phyloP scores from a whole-genome alignment of 331 rosid genomes.

The Acacia concinna region DNA sequence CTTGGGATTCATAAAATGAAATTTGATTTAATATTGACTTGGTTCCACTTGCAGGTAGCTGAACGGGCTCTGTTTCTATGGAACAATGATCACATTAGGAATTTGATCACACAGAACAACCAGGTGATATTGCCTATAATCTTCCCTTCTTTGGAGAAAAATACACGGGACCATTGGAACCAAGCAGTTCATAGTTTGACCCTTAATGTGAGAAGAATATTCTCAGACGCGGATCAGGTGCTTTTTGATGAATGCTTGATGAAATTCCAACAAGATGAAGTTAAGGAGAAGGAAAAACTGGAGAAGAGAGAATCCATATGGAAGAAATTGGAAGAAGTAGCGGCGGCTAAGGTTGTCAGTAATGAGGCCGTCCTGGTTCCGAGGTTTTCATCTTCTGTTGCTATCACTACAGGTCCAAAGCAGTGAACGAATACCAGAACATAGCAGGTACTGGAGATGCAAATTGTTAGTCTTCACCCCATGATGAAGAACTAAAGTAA shows the following conservation, averaged over 20 bases:
- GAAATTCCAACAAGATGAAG: background rate
- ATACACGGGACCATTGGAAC: background rate
- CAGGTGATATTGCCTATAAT: background rate
- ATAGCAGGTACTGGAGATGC: background rate
- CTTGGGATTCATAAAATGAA: background rate
- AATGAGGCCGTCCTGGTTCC: background rate
- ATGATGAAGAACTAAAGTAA: background rate
- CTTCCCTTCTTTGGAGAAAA: background rate
- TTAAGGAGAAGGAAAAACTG: background rate
- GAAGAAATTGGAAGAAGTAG: background rate
- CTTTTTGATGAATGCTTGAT: background rate
- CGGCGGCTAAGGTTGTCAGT: background rate
- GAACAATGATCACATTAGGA: background rate
- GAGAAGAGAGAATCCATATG: background rate
- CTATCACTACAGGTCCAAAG: background rate
- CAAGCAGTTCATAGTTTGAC: conserved; percentile 2
- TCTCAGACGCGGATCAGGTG: background rate
- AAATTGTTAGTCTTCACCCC: background rate
- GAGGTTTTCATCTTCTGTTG: background rate
- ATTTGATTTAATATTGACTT: background rate
- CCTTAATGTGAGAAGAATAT: background rate
- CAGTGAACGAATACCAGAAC: background rate
- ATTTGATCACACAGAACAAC: background rate
- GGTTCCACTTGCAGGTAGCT: background rate
- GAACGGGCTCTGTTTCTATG: background rate